phyloP scores from a whole-genome alignment of 345 rosid species.

The Hibiscus mutabilis region DNA sequence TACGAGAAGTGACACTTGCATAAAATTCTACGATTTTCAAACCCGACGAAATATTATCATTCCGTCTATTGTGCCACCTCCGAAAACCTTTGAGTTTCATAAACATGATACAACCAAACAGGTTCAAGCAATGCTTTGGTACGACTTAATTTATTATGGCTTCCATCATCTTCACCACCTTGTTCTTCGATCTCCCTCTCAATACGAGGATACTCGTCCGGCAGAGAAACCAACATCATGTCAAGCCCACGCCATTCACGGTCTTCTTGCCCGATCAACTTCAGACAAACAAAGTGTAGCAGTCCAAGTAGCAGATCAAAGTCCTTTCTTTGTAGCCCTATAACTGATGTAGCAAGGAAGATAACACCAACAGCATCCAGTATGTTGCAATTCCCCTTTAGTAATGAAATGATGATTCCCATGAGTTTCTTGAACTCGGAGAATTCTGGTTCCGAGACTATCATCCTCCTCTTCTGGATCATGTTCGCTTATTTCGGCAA shows the following conservation, averaged over 20 bases:
- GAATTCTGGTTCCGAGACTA: constrained; percentile 26
- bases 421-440: constrained; percentile 38
- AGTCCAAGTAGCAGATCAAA: constrained; percentile 52
- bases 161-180: constrained; percentile 1
- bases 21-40: background rate
- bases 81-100: constrained; percentile 65
- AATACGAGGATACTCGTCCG: constrained; percentile 36
- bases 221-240: constrained; percentile 10
- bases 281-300: constrained; percentile 46
- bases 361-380: constrained; percentile 62
- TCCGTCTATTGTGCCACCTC: constrained; percentile 34
- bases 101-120: constrained; percentile 75
- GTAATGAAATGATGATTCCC: constrained; percentile 31
- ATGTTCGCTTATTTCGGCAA: constrained; percentile 28
- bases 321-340: constrained; percentile 57
- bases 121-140: constrained; percentile 68
- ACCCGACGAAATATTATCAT: background rate
- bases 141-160: constrained; percentile 24
- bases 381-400: constrained; percentile 38
- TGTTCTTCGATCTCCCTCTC: constrained; percentile 24
- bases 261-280: constrained; percentile 50
- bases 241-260: constrained; percentile 65
- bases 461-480: constrained; percentile 35
- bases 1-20: background rate
- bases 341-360: constrained; percentile 36